Evolutionary conservation across 2,329 filamentous ascomycete genomes (phyloP).

Genomic region (Setomelanomma holmii): DNA sequence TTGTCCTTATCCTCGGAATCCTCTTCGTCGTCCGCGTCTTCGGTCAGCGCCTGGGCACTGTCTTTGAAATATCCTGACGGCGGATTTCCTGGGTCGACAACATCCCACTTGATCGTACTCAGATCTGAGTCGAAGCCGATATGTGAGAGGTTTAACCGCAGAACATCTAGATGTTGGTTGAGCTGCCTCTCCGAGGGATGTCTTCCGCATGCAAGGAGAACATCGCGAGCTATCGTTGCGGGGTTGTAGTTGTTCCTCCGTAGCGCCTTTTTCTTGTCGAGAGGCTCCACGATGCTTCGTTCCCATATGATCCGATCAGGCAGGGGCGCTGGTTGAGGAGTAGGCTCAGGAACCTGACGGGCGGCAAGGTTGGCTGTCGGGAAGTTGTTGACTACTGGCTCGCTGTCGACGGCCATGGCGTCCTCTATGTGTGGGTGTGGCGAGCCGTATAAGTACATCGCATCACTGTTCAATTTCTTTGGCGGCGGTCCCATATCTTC

Average conservation of each 20-base stretch:
- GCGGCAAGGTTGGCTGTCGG: slow-evolving; percentile 23
- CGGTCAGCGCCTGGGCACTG: slow-evolving; percentile 28
- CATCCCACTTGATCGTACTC: slow-evolving; percentile 66
- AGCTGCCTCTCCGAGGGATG: slow-evolving; percentile 66
- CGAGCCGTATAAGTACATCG: slow-evolving; percentile 16
- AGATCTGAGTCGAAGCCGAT: slow-evolving; percentile 60
- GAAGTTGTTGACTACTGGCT: slow-evolving; percentile 28
- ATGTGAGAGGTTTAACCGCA: slow-evolving; percentile 52
- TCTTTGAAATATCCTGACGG: slow-evolving; percentile 44
- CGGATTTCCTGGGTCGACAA: slow-evolving; percentile 64
- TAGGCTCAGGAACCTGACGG: slow-evolving; percentile 13
- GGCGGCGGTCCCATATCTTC: slow-evolving; percentile 48
- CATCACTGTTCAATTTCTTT: slow-evolving; percentile 34
- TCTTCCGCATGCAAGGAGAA: slow-evolving; percentile 67
- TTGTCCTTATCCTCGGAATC: slow-evolving; percentile 40
- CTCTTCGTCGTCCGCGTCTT: slow-evolving; percentile 46
- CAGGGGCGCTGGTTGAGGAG: slow-evolving; percentile 7
- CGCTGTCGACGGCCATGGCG: slow-evolving; percentile 19
- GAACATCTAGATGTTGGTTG: slow-evolving; percentile 64
- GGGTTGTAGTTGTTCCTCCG: slow-evolving; percentile 64
- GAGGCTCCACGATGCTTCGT: slow-evolving; percentile 50
- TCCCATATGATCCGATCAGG: slow-evolving; percentile 24
- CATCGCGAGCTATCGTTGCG: slow-evolving; percentile 68
- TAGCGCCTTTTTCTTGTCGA: slow-evolving; percentile 57
- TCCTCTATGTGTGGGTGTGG: slow-evolving; percentile 15